Conservation (phyloP, 805 yeast species). For the Cyberlindnera mississippiensis region DNA sequence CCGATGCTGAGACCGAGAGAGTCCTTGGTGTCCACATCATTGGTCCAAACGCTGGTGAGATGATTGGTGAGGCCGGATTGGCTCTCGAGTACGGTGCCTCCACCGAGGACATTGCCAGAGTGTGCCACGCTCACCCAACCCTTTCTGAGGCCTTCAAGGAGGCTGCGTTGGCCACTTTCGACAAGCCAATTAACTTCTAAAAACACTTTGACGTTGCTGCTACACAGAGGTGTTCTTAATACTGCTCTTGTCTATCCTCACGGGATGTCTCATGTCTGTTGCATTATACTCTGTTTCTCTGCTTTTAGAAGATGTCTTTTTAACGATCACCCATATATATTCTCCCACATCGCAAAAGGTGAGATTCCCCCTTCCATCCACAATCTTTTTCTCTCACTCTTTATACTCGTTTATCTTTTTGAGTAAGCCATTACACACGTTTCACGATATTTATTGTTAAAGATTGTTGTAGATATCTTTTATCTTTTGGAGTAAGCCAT, state of each 20-base stretch:
- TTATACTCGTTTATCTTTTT: background rate
- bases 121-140: conserved; percentile 99
- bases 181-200: conserved; percentile 85
- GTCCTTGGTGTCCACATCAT: conserved; percentile 94
- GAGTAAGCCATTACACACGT: background rate
- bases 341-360: background rate
- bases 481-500: background rate
- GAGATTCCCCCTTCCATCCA: background rate
- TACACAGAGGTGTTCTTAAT: background rate
- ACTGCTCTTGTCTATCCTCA: too few species aligned
- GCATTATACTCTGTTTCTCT: too few species aligned
- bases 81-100: conserved; percentile 99
- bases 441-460: background rate
- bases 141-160: conserved; percentile 97
- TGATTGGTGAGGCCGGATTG: conserved; percentile 98
- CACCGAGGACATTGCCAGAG: conserved; percentile 95
- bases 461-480: background rate
- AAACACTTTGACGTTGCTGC: background rate
- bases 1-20: conserved; percentile 97
- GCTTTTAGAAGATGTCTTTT: background rate
- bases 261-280: too few species aligned
- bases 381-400: background rate
- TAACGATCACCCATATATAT: background rate
- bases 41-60: conserved; percentile 99
- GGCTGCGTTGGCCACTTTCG: conserved; percentile 91